A percentile compares a stretch with the other conserved stretches of the same genome.
Evolutionary conservation across 2,329 filamentous ascomycete species (phyloP).

Genomic region (Aureobasidium sp.): DNA sequence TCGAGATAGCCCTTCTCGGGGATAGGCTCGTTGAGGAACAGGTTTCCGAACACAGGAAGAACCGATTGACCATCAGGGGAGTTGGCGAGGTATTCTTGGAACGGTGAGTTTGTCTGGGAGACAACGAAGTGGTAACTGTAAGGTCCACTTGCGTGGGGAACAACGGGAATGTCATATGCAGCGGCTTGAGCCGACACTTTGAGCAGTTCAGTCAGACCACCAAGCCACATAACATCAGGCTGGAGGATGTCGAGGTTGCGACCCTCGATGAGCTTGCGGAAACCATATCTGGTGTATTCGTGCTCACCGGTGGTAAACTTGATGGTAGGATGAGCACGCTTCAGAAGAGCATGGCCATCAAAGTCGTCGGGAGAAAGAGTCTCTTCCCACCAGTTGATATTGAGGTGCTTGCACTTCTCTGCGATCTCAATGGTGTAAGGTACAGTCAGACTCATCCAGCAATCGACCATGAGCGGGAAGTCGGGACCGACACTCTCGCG

Average conservation of each 20-base stretch:
- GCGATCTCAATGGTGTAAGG: slow-evolving; percentile 88
- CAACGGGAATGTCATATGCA: slow-evolving; percentile 89
- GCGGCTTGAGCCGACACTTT: slow-evolving; percentile 83
- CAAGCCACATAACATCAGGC: slow-evolving; percentile 96
- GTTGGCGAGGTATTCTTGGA: slow-evolving; percentile 94
- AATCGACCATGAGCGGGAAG: slow-evolving; percentile 91
- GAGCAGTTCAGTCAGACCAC: slow-evolving; percentile 84
- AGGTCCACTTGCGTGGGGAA: slow-evolving; percentile 88
- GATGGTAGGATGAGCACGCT: slow-evolving; percentile 79
- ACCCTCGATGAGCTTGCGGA: slow-evolving; percentile 87
- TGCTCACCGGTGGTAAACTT: slow-evolving; percentile 97
- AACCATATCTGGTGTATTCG: slow-evolving; percentile 89
- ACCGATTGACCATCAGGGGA: slow-evolving; percentile 86
- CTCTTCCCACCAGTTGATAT: slow-evolving; percentile 98
- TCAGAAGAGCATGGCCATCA: slow-evolving; percentile 83
- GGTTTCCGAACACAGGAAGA: slow-evolving; percentile 81
- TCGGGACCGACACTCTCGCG: slow-evolving; percentile 78
- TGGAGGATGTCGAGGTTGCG: slow-evolving; percentile 92
- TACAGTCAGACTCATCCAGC: slow-evolving; percentile 94
- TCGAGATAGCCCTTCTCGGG: slow-evolving; percentile 76
- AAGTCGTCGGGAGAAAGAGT: slow-evolving; percentile 86
- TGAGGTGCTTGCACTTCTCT: slow-evolving; percentile 71
- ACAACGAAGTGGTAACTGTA: slow-evolving; percentile 97
- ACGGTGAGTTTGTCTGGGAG: slow-evolving; percentile 85
- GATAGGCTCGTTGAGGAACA: slow-evolving; percentile 87